phyloP scores from a whole-genome alignment of 768 basidiomycete genomes.

The Pulveroboletus sp. region DNA sequence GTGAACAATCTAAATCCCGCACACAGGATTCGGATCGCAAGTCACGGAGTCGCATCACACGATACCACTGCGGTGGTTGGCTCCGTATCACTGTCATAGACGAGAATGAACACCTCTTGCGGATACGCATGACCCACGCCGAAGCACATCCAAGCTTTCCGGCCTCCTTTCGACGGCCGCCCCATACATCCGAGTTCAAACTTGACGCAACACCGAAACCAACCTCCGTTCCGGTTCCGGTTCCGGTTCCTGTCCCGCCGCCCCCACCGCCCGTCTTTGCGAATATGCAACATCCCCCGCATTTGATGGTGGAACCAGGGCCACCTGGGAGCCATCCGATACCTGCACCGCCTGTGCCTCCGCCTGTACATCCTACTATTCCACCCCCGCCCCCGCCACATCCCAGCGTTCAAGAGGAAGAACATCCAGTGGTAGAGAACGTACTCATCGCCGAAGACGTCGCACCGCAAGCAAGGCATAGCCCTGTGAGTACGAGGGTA shows the following conservation, averaged over 20 bases:
- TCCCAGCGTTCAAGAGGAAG: constrained; percentile 14
- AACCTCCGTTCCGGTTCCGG: constrained; percentile 9
- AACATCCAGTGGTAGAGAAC: constrained; percentile 9
- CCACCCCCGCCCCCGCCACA: constrained; percentile 5
- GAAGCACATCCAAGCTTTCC: constrained; percentile 32
- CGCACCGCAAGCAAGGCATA: constrained; percentile 9
- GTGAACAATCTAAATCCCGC: constrained; percentile 32
- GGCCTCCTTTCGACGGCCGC: constrained; percentile 30
- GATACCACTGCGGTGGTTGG: constrained; percentile 33
- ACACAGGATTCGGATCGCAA: constrained; percentile 32
- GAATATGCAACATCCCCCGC: constrained; percentile 19
- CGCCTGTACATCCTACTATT: constrained; percentile 7
- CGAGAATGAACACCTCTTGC: constrained; percentile 31
- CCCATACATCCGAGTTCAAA: constrained; percentile 32
- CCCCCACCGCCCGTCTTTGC: constrained; percentile 23
- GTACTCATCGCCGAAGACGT: constrained; percentile 18
- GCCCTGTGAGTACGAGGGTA: constrained; percentile 11
- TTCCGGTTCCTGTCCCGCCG: constrained; percentile 5
- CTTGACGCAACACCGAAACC: constrained; percentile 28
- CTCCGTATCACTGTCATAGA: constrained; percentile 35
- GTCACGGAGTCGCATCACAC: constrained; percentile 32
- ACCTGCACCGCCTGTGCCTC: constrained; percentile 5
- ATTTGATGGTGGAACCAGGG: constrained; percentile 18
- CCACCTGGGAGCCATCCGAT: constrained; percentile 11
- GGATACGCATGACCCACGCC: constrained; percentile 34